Evolutionary conservation across 441 rosid species (phyloP), one percentile per base, ranked within the genome.

Genomic region (Iberis amara): DNA sequence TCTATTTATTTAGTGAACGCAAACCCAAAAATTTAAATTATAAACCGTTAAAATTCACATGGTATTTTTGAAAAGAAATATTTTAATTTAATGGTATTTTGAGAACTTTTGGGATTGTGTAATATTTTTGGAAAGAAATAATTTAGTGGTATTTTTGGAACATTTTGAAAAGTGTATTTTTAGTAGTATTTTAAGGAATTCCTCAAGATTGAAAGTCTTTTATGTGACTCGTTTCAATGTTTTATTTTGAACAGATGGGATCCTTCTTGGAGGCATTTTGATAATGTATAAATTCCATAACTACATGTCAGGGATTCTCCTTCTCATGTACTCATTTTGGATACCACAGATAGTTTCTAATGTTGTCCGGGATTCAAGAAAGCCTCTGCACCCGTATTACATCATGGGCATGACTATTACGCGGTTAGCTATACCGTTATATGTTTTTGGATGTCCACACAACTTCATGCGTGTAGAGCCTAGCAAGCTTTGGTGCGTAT

Each of bases 221-320:
- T 18, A 1, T 18, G 3, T 18, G 21, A 18, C 21, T 18, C 2
- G 21, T 18, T 18, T 18, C n/a, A n/a, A 18, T 18, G 21, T 1
- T 18, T 18, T 18, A 18, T 18, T 18, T 18, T 74, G 27, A 47
- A 77, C 85, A 92, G 98, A 92, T 81, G 98, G 98, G 47, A 78
- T 88, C 73, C 98, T 92, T 64, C 75, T 92, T 73, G 96, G 96
- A 62, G 98, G 98, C 75, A 88, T 92, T 76, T 69, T 88, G 76
- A 55, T 92, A 62, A 86, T 92, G 95, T 92, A 88, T 0, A 89
- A 88, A 80, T 84, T 88, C 75, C 98, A 83, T 60, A 77, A 80
- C 59, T 84, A 73, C 73, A 73, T 92, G 68, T 79, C 79, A 40
- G 87, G 78, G 23, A 73, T 92, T 57, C 92, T 88, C 54, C 82